Evolutionary conservation across 208 protist genomes (phyloP).

Genomic region (Leishmania guyanensis): DNA sequence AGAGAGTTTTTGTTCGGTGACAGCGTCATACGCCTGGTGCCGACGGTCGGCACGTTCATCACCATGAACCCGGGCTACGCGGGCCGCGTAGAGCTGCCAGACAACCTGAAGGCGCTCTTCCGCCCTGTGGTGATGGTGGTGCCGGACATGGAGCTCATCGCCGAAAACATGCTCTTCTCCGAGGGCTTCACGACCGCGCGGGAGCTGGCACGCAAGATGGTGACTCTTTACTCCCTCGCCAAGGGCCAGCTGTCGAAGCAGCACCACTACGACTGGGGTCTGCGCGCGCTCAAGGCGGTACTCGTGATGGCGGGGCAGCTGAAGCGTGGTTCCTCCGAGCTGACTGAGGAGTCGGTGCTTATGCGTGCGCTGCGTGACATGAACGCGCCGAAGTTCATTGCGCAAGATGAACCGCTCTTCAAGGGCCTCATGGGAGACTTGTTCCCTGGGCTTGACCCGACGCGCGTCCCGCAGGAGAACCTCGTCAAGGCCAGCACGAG

Average conservation of each 20-base stretch:
- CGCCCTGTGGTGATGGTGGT: constrained; percentile 99
- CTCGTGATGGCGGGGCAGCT: constrained; percentile 98
- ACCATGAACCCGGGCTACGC: constrained; percentile 99
- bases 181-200: constrained; percentile 97
- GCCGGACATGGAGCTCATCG: constrained; percentile 98
- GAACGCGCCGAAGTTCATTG: constrained; percentile 99
- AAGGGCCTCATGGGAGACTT: constrained; percentile 98
- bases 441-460: constrained; percentile 96
- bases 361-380: constrained; percentile 99
- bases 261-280: constrained; percentile 99
- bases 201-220: constrained; percentile 99
- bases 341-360: constrained; percentile 97
- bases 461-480: constrained; percentile 94
- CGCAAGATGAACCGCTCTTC: constrained; percentile 99
- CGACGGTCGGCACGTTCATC: constrained; percentile 98
- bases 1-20: constrained; percentile 94
- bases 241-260: constrained; percentile 98
- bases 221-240: constrained; percentile 98
- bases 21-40: constrained; percentile 87
- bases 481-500: constrained; percentile 93
- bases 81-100: constrained; percentile 98
- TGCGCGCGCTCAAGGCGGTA: constrained; percentile 98
- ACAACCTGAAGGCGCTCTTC: constrained; percentile 99
- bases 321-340: constrained; percentile 95
- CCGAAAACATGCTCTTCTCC: constrained; percentile 99